Conservation (phyloP, 805 yeast genomes). For the Lipomyces yamadae region DNA sequence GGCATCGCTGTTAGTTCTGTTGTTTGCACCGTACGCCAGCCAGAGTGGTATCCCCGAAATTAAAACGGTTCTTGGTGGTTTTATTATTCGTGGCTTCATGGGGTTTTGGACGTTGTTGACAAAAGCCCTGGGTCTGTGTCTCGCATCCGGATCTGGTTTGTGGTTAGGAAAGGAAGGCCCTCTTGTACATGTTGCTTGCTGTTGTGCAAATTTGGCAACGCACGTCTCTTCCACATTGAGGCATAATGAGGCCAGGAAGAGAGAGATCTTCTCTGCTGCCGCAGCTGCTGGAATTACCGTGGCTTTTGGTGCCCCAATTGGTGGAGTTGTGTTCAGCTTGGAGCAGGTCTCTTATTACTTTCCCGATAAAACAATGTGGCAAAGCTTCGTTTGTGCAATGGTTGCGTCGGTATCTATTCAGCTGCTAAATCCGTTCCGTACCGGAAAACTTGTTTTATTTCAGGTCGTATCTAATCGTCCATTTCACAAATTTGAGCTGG, state of each 20-base stretch:
- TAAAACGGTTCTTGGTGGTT: slow-evolving; percentile 69
- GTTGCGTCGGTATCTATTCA: slow-evolving; percentile 67
- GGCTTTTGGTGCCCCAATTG: slow-evolving; percentile 86
- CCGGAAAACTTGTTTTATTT: slow-evolving; percentile 60
- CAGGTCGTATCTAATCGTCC: slow-evolving; percentile 64
- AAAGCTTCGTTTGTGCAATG: slow-evolving; percentile 78
- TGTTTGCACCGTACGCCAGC: slow-evolving; percentile 49
- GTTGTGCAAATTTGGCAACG: slow-evolving; percentile 54
- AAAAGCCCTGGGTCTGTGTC: slow-evolving; percentile 62
- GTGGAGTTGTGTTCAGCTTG: slow-evolving; percentile 78
- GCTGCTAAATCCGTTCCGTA: slow-evolving; percentile 55
- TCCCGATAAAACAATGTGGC: slow-evolving; percentile 75
- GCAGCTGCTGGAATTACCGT: slow-evolving; percentile 84
- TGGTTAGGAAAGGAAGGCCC: slow-evolving; percentile 92
- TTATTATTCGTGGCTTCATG: slow-evolving; percentile 59
- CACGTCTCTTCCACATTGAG: slow-evolving; percentile 43
- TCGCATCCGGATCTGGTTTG: slow-evolving; percentile 74
- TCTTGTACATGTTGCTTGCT: slow-evolving; percentile 75
- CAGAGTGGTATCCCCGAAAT: slow-evolving; percentile 77
- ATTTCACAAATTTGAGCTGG: slow-evolving; percentile 72
- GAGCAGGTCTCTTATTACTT: slow-evolving; percentile 64
- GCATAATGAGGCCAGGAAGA: slow-evolving; percentile 53
- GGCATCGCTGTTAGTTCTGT: slow-evolving; percentile 47
- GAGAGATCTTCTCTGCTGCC: slow-evolving; percentile 75
- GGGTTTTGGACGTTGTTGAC: slow-evolving; percentile 56